phyloP scores from a whole-genome alignment of 768 basidiomycete genomes.

The Leccinellum luteum region DNA sequence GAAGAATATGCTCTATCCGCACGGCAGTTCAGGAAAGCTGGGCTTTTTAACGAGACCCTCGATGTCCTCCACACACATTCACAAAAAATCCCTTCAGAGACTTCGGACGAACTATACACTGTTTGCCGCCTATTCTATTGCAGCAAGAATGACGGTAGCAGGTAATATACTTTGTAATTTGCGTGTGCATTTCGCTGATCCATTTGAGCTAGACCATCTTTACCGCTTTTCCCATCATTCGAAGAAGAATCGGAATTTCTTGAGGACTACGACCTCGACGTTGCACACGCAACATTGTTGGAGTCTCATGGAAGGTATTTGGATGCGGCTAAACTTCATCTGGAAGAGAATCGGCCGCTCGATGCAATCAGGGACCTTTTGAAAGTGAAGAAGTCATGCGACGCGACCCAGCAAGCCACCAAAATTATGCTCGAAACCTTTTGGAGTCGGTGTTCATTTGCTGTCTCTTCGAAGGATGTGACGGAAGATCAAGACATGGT shows the following conservation, averaged over 20 bases:
- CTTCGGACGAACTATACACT: constrained; percentile 38
- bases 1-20: constrained; percentile 44
- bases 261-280: constrained; percentile 50
- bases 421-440: constrained; percentile 41
- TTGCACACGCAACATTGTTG: constrained; percentile 45
- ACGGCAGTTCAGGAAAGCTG: constrained; percentile 46
- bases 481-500: constrained; percentile 1
- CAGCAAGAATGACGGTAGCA: constrained; percentile 24
- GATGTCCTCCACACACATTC: constrained; percentile 39
- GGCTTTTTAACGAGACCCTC: constrained; percentile 53
- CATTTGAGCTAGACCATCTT: constrained; percentile 40
- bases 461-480: constrained; percentile 13
- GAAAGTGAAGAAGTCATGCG: constrained; percentile 25
- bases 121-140: constrained; percentile 49
- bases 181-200: neutral
- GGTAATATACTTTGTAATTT: constrained; percentile 8
- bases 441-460: constrained; percentile 47
- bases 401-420: constrained; percentile 35
- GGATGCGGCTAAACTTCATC: constrained; percentile 54
- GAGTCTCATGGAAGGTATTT: constrained; percentile 38
- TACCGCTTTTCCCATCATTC: constrained; percentile 44
- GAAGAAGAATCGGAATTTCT: constrained; percentile 59
- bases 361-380: constrained; percentile 50
- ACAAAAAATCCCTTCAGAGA: constrained; percentile 27
- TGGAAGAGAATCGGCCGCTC: constrained; percentile 43